Base-by-base conservation (phyloP, 768 basidiomycete species). In the Vararia minispora region DNA sequence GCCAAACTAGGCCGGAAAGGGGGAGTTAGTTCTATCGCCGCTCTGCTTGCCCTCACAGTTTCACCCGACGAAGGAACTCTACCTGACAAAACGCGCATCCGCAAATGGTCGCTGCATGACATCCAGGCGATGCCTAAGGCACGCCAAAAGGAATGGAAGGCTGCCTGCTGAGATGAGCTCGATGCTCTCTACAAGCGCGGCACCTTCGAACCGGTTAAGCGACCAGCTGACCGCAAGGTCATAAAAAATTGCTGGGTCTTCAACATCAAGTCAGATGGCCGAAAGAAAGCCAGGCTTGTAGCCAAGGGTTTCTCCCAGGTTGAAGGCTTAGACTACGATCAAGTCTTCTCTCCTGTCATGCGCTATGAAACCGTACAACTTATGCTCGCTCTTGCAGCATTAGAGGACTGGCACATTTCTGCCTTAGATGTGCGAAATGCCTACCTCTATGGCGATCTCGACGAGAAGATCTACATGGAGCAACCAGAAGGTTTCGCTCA, bases 291-390 rank as follows among this genome's bases (percentile, higher is more conserved):
- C 0, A 29, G 58, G 11, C 39, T 61, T 11, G 58, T 59, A 7
- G 60, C 58, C 1, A 50, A 53, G 35, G 61, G 61, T 0, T 60
- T 50, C 48, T 40, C 50, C 2, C 62, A 61, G 35, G 41, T 56
- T 1, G 43, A 39, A n/a, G 57, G 57, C 13, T 23, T 53, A 17
- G 54, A 58, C 40, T 57, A 42, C 42, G 32, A 47, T 35, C 38
- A 57, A 38, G 52, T 47, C 1, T 59, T 55, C 38, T 48, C 59
- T n/a, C 57, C 61, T 4, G 55, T 60, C 4, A 52, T 47, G 2
- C 33, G 45, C n/a, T n/a, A n/a, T 24, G 35, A 37, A 20, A 41
- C 52, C 2, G 36, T 55, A 14, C 50, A 52, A 4, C 18, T 50
- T 4, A 24, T 61, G 7, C 39, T 58, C 10, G 52, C 58, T 1